phyloP scores from a whole-genome alignment of 2,329 filamentous ascomycete species.

The Phoma herbarum region DNA sequence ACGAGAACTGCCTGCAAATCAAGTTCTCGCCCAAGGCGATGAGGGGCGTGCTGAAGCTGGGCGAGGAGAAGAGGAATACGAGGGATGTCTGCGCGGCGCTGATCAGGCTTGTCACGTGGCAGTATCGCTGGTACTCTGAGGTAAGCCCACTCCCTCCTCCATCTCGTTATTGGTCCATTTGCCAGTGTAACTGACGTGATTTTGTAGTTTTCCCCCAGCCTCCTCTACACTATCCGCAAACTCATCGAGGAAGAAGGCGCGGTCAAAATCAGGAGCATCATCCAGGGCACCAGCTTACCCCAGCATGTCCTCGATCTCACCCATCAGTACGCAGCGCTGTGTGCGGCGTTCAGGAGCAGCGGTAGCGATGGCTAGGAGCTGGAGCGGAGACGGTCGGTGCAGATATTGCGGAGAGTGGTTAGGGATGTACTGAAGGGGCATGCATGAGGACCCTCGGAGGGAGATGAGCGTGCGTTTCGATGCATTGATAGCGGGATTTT shows the following conservation, averaged over 20 bases:
- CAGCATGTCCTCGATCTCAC: conserved; percentile 94
- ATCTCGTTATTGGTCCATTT: neutral
- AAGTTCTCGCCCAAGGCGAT: conserved; percentile 95
- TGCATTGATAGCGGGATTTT: conserved; percentile 9
- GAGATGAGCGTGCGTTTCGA: neutral
- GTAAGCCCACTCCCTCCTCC: conserved; percentile 50
- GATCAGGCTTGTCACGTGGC: conserved; percentile 94
- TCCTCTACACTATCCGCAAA: conserved; percentile 86
- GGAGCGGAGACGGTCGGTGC: neutral
- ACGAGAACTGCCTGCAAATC: conserved; percentile 83
- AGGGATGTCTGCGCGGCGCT: conserved; percentile 83
- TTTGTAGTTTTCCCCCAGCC: conserved; percentile 81
- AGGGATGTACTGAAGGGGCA: neutral
- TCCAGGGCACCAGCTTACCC: conserved; percentile 92
- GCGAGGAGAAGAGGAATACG: conserved; percentile 80
- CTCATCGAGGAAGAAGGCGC: conserved; percentile 97
- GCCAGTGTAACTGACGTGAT: neutral
- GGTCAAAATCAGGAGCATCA: conserved; percentile 95
- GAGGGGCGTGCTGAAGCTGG: conserved; percentile 80
- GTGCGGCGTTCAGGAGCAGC: conserved; percentile 92
- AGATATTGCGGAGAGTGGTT: neutral
- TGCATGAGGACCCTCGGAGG: neutral
- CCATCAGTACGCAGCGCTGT: conserved; percentile 94
- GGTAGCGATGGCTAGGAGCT: conserved; percentile 78
- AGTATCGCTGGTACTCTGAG: conserved; percentile 99